Evolutionary conservation across 2,329 filamentous ascomycete genomes (phyloP).

Genomic region (Coleophoma eucalyptorum): DNA sequence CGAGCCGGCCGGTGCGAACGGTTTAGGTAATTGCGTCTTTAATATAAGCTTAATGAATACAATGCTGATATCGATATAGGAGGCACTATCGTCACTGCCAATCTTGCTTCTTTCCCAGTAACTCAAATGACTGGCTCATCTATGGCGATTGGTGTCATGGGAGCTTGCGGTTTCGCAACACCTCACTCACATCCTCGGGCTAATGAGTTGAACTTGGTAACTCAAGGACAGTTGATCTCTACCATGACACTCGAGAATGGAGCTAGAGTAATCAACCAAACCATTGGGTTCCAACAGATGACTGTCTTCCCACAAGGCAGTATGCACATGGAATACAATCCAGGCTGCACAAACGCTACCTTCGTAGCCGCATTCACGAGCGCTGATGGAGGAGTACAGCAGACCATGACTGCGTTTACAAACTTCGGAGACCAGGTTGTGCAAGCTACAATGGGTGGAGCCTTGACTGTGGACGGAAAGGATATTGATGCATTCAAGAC

Average conservation of each 20-base stretch:
- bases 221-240: conserved; percentile 42
- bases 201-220: conserved; percentile 49
- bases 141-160: neutral
- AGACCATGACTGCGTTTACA: conserved; percentile 27
- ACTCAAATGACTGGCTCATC: neutral
- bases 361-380: conserved; percentile 41
- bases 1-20: neutral
- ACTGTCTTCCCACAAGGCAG: conserved; percentile 51
- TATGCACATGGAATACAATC: conserved; percentile 53
- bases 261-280: conserved; percentile 35
- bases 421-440: conserved; percentile 32
- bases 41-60: too few species aligned
- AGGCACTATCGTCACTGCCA: neutral
- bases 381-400: conserved; percentile 31
- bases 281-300: conserved; percentile 40
- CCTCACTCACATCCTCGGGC: conserved; percentile 52
- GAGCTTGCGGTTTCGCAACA: conserved; percentile 22
- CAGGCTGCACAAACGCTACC: conserved; percentile 43
- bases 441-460: conserved; percentile 20
- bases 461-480: conserved; percentile 22
- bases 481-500: conserved; percentile 27
- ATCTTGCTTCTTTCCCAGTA: neutral
- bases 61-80: neutral
- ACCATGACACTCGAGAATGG: conserved; percentile 51
- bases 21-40: neutral